A percentile compares a stretch with the other conserved stretches of the same genome.
These are phyloP conservation scores for Alternaria angustiovoidea DNA, from an alignment of 2,329 filamentous ascomycete species.

Conservation along the genomic window DNA sequence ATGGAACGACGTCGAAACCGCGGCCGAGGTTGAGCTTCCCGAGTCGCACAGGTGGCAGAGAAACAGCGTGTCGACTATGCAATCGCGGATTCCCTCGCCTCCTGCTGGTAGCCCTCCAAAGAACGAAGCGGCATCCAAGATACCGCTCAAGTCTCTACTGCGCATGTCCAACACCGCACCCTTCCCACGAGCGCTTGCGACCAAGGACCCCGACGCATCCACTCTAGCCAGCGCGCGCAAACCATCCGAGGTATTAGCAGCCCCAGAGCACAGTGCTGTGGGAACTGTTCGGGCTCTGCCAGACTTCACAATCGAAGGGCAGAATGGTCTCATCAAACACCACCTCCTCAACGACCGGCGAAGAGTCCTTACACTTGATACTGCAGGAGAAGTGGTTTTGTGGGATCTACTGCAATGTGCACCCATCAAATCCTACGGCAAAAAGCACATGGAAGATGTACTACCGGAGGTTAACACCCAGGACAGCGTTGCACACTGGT, in stretches of 20 bases:
- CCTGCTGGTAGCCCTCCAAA: conserved; percentile 43
- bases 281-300: conserved; percentile 55
- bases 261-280: conserved; percentile 43
- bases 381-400: conserved; percentile 89
- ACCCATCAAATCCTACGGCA: conserved; percentile 90
- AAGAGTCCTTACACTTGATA: conserved; percentile 89
- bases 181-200: conserved; percentile 67
- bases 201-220: conserved; percentile 65
- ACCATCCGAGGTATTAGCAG: conserved; percentile 63
- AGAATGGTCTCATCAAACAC: conserved; percentile 94
- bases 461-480: conserved; percentile 84
- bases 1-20: conserved; percentile 86
- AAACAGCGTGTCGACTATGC: conserved; percentile 59
- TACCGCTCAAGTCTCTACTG: conserved; percentile 79
- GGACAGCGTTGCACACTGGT: conserved; percentile 95
- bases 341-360: conserved; percentile 89
- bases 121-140: conserved; percentile 61
- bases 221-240: conserved; percentile 63
- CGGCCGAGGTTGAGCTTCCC: conserved; percentile 69
- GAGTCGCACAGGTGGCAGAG: conserved; percentile 62
- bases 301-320: conserved; percentile 79
- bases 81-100: conserved; percentile 52
- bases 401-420: conserved; percentile 95
- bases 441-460: conserved; percentile 92
- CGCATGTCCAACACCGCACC: conserved; percentile 83